These are phyloP conservation scores for Aspergillus asperescens DNA, from an alignment of 495 filamentous ascomycete genomes.

Conservation along the genomic window DNA sequence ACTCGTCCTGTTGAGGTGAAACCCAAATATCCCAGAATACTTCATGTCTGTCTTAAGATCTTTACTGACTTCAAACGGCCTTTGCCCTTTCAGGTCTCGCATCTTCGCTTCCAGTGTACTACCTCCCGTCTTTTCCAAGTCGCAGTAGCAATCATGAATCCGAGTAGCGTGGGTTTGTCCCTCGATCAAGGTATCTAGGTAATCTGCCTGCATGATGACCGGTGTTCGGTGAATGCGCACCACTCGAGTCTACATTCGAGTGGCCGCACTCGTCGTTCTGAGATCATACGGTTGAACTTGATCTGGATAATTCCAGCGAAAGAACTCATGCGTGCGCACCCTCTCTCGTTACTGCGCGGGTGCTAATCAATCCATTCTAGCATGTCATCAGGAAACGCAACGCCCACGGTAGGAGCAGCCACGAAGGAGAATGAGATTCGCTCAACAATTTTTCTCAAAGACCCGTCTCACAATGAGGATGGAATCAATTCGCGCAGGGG, in stretches of 20 bases:
- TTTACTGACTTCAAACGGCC: constrained; percentile 4
- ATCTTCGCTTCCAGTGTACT: constrained; percentile 24
- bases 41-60: background rate
- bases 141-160: constrained; percentile 35
- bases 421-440: constrained; percentile 21
- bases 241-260: background rate
- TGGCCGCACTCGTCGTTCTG: constrained; percentile 39
- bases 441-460: constrained; percentile 8
- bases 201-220: constrained; percentile 45
- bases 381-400: constrained; percentile 33
- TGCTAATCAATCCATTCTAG: constrained; percentile 28
- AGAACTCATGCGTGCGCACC: constrained; percentile 49
- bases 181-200: constrained; percentile 48
- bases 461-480: constrained; percentile 20
- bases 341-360: background rate
- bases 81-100: constrained; percentile 1
- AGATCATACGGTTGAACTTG: constrained; percentile 60
- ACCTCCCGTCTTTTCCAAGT: constrained; percentile 23
- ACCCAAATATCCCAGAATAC: background rate
- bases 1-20: constrained; percentile 5
- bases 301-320: constrained; percentile 60
- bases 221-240: constrained; percentile 38
- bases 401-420: constrained; percentile 28
- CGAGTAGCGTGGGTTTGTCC: constrained; percentile 42
- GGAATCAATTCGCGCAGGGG: constrained; percentile 10